These are phyloP conservation scores for Manihot esculenta DNA, from an alignment of 441 rosid genomes.

Conservation along the genomic window DNA sequence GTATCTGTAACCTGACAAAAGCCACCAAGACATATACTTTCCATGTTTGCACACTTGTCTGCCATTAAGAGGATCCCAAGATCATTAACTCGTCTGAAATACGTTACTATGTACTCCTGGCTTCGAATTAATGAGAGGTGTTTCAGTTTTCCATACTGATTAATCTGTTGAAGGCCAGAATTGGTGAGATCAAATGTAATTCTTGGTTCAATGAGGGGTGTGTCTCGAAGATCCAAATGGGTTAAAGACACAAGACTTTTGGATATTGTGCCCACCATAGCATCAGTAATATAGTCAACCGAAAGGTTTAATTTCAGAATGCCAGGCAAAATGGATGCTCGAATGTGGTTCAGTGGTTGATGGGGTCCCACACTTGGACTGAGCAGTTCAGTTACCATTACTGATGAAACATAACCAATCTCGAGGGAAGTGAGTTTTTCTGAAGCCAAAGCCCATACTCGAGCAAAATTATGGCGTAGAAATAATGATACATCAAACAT, in stretches of 20 bases:
- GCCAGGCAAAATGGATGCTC: conserved; percentile 49
- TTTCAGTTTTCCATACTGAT: conserved; percentile 71
- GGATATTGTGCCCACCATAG: conserved; percentile 69
- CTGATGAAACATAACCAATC: conserved; percentile 79
- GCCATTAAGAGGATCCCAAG: conserved; percentile 93
- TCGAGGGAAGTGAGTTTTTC: conserved; percentile 75
- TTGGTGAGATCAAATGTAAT: conserved; percentile 75
- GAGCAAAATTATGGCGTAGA: conserved; percentile 59
- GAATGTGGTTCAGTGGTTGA: conserved; percentile 33
- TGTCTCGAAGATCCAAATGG: conserved; percentile 85
- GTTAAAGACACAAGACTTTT: conserved; percentile 58
- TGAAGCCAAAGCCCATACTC: conserved; percentile 69
- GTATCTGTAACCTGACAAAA: conserved; percentile 88
- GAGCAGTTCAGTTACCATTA: conserved; percentile 72
- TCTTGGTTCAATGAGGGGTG: conserved; percentile 71
- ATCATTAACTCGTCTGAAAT: conserved; percentile 80
- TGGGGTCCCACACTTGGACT: conserved; percentile 41
- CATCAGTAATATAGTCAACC: conserved; percentile 73
- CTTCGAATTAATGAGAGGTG: conserved; percentile 80
- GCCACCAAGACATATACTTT: conserved; percentile 83
- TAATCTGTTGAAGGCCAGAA: conserved; percentile 76
- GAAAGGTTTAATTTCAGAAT: conserved; percentile 72
- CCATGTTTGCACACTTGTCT: conserved; percentile 71
- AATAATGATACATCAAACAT: conserved; percentile 80
- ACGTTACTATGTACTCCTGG: conserved; percentile 66